These are phyloP conservation scores for Coniochaeta sp. DNA, from an alignment of 2,329 filamentous ascomycete genomes.

Conservation along the genomic window DNA sequence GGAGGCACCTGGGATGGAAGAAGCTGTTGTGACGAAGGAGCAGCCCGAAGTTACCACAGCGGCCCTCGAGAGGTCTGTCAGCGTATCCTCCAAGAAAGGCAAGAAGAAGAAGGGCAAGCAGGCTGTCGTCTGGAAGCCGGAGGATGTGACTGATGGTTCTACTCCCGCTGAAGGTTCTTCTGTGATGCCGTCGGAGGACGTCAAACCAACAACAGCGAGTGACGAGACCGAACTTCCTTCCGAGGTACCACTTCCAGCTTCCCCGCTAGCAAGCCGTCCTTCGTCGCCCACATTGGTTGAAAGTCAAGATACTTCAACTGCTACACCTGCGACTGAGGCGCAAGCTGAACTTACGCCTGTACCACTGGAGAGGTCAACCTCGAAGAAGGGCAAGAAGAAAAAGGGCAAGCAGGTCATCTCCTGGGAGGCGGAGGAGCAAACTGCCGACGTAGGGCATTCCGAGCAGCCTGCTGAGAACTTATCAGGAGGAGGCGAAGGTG, in stretches of 20 bases:
- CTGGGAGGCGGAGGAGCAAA: slow-evolving; percentile 9
- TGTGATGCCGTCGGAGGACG: neutral
- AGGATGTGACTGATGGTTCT: slow-evolving; percentile 1
- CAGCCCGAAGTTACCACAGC: neutral
- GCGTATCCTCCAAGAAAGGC: slow-evolving; percentile 1
- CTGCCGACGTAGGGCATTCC: neutral
- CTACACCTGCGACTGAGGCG: too few species aligned
- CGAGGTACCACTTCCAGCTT: slow-evolving; percentile 3
- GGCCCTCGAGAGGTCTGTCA: neutral
- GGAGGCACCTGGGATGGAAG: neutral
- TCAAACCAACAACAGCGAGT: neutral
- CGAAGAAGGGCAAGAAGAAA: slow-evolving; percentile 12
- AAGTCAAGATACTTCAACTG: too few species aligned
- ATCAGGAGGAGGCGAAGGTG: neutral
- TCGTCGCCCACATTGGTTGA: neutral
- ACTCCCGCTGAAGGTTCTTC: neutral
- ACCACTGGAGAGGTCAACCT: neutral
- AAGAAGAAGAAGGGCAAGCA: slow-evolving; percentile 17
- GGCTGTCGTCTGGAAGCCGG: slow-evolving; percentile 12
- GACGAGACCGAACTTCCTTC: neutral
- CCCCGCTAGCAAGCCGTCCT: neutral
- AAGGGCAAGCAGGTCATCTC: slow-evolving; percentile 16
- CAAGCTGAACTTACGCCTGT: neutral
- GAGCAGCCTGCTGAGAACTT: neutral
- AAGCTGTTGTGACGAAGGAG: neutral